A percentile compares a stretch with the other conserved stretches of the same genome.
These are phyloP conservation scores for Fusarium xylarioides DNA, from an alignment of 2,329 filamentous ascomycete species.

Conservation along the genomic window DNA sequence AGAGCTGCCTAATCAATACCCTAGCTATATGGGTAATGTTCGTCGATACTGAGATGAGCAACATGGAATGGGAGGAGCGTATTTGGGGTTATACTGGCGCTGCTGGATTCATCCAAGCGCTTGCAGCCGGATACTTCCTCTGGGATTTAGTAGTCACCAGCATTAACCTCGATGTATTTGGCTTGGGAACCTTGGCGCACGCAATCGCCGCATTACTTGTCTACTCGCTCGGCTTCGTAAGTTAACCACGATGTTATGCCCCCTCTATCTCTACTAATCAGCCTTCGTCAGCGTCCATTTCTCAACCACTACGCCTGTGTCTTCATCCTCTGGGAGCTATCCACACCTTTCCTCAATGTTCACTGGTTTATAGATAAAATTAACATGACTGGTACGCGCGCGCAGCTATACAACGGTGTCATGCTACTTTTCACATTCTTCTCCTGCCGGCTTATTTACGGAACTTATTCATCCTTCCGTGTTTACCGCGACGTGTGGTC, in stretches of 20 bases:
- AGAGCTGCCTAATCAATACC: slow-evolving; percentile 75
- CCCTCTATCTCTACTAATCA: neutral
- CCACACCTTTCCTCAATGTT: slow-evolving; percentile 84
- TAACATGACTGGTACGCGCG: slow-evolving; percentile 76
- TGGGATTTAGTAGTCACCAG: slow-evolving; percentile 81
- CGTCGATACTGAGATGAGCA: slow-evolving; percentile 71
- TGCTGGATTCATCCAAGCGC: slow-evolving; percentile 76
- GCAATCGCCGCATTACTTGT: slow-evolving; percentile 78
- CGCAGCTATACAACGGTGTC: slow-evolving; percentile 82
- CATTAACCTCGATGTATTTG: slow-evolving; percentile 75
- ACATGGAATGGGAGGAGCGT: slow-evolving; percentile 73
- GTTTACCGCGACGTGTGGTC: slow-evolving; percentile 76
- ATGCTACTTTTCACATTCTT: slow-evolving; percentile 79
- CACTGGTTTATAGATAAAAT: slow-evolving; percentile 95
- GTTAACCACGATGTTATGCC: slow-evolving; percentile 46
- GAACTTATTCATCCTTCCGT: slow-evolving; percentile 74
- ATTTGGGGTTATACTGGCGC: slow-evolving; percentile 82
- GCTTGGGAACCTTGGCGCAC: slow-evolving; percentile 79
- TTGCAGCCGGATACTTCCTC: slow-evolving; percentile 83
- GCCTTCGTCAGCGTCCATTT: slow-evolving; percentile 72
- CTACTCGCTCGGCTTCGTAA: slow-evolving; percentile 81
- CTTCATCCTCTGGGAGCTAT: slow-evolving; percentile 90
- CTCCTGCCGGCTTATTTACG: slow-evolving; percentile 79
- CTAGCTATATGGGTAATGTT: slow-evolving; percentile 80
- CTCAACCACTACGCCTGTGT: slow-evolving; percentile 82